phyloP scores from a whole-genome alignment of 192 early-diverging fungal genomes.

The Dissophora globulifera region DNA sequence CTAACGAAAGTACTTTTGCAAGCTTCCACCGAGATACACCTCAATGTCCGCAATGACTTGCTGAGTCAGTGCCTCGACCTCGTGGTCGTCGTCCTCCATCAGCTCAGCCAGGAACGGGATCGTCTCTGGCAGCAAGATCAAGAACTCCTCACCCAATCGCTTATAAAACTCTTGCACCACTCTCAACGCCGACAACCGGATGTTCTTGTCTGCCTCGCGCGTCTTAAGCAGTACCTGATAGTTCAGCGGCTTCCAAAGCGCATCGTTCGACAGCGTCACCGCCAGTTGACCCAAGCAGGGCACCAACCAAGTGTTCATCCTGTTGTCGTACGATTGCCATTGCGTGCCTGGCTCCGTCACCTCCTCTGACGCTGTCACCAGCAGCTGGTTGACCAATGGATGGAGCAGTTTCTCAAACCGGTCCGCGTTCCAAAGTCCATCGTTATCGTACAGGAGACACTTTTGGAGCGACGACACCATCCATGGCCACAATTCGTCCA shows the following conservation, averaged over 20 bases:
- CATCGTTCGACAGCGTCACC: conserved; percentile 78
- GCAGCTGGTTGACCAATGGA: conserved; percentile 81
- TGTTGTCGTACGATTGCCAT: conserved; percentile 59
- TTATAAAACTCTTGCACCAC: conserved; percentile 85
- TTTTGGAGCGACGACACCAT: conserved; percentile 75
- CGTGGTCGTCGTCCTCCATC: conserved; percentile 91
- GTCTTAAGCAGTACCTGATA: conserved; percentile 82
- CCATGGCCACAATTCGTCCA: conserved; percentile 77
- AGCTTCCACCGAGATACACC: conserved; percentile 87
- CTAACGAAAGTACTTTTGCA: conserved; percentile 85
- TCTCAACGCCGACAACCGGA: conserved; percentile 77
- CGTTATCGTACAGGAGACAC: conserved; percentile 72
- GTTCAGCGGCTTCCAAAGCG: conserved; percentile 90
- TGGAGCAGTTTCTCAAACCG: conserved; percentile 80
- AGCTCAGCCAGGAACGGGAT: conserved; percentile 95
- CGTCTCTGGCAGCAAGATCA: conserved; percentile 92
- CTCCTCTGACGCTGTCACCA: conserved; percentile 59
- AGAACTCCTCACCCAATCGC: conserved; percentile 92
- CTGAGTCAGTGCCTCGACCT: conserved; percentile 84
- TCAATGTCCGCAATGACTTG: conserved; percentile 90
- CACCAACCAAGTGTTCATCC: conserved; percentile 72
- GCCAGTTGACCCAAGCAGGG: conserved; percentile 87
- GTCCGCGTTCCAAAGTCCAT: conserved; percentile 76
- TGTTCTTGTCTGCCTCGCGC: conserved; percentile 72
- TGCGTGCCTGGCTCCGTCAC: background rate